Evolutionary conservation across 1,284 basidiomycete species (phyloP), one percentile per base, ranked within the genome.

Genomic region (Volvariella surrecta): DNA sequence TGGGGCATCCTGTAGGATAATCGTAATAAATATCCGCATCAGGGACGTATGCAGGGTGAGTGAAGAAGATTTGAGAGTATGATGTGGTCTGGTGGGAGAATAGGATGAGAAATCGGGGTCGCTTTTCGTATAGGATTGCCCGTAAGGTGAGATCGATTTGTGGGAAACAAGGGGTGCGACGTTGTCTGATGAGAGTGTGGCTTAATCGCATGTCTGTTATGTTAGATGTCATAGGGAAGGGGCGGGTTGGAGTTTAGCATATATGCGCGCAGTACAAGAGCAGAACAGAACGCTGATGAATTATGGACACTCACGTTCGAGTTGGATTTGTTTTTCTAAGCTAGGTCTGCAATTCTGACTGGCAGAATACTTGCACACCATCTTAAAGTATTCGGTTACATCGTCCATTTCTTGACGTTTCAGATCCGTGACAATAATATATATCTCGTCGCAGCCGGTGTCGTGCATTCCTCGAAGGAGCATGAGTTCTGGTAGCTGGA

Each of bases 81-180:
- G 82, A 85, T 13, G 79, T 81, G 28, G 80, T 79, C 55, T 85
- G 82, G 53, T 82, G 81, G 13, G 82, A 85, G 60, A 85, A 85
- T 49, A 85, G 68, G 41, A 85, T 70, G 52, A 85, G 67, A 59
- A 85, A 85, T 21, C 76, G 82, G 1, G 82, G 82, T 39, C 68
- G 71, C 54, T 82, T 83, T 58, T 85, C 82, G 59, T 77, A 69
- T 2, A 85, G 63, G 51, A 85, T 77, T 16, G 82, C 81, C 37
- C 82, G 79, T 42, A 85, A 67, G 15, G 76, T 75, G 48, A 85
- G 71, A 59, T 85, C 82, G 58, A 85, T 81, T 58, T 85, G 82
- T 3, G 82, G 82, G 57, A 85, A 83, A 58, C 82, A 85, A 0
- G 82, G 82, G 3, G 73, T 79, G 11, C 82, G 73, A 35, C 73